These are phyloP conservation scores for Meyerozyma elateridarum DNA, from an alignment of 1,139 yeast species.

Conservation along the genomic window DNA sequence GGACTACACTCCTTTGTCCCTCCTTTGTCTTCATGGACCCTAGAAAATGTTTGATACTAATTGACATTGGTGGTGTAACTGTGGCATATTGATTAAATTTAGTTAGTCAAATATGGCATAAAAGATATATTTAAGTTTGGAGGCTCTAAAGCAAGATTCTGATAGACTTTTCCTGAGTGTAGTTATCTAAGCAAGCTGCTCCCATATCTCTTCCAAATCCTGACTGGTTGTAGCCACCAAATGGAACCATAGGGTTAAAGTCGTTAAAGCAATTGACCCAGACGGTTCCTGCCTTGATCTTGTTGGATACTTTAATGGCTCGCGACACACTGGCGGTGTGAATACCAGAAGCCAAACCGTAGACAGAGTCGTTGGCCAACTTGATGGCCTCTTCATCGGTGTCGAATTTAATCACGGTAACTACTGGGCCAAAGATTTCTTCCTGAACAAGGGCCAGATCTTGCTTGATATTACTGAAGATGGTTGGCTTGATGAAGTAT, in stretches of 20 bases:
- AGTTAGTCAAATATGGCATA: too few relatives aligned
- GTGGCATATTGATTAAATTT: too few relatives aligned
- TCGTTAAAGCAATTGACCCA: constrained; percentile 27
- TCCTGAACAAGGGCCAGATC: constrained; percentile 68
- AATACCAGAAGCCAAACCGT: constrained; percentile 84
- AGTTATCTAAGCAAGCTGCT: constrained; percentile 21
- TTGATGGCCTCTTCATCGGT: constrained; percentile 66
- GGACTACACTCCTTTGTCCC: too few relatives aligned
- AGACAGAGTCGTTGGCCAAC: constrained; percentile 67
- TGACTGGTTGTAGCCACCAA: constrained; percentile 25
- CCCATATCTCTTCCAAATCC: constrained; percentile 30
- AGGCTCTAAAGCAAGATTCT: constrained; percentile 14
- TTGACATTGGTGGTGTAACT: too few relatives aligned
- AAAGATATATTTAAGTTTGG: too few relatives aligned
- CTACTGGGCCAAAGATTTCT: constrained; percentile 87
- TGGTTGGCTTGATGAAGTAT: constrained; percentile 74
- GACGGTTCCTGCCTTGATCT: constrained; percentile 22
- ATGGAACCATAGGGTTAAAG: constrained; percentile 25
- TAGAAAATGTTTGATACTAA: too few relatives aligned
- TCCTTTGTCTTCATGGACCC: too few relatives aligned
- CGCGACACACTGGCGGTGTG: constrained; percentile 57
- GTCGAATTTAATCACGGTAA: constrained; percentile 67
- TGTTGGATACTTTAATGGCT: constrained; percentile 31
- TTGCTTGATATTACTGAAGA: constrained; percentile 65
- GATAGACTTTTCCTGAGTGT: constrained; percentile 22